These are phyloP conservation scores for Blastocystis sp. DNA, from an alignment of 352 stramenopile genomes.

Conservation along the genomic window DNA sequence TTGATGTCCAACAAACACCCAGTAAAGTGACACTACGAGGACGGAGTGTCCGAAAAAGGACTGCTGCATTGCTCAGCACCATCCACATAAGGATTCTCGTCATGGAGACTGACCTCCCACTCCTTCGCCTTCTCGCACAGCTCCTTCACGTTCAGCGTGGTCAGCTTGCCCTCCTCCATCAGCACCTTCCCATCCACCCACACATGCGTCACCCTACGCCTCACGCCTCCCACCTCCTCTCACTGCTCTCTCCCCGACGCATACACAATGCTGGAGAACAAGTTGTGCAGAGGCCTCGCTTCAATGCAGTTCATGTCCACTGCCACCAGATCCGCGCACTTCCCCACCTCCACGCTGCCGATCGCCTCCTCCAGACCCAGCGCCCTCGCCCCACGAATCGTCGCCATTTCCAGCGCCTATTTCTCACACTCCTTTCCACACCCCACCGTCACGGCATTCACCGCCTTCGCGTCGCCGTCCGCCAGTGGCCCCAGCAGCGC, in stretches of 20 bases:
- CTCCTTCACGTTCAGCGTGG: slow-evolving; percentile 79
- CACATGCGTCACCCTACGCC: slow-evolving; percentile 81
- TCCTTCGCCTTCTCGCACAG: slow-evolving; percentile 70
- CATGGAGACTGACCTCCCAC: slow-evolving; percentile 59
- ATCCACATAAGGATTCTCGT: slow-evolving; percentile 40
- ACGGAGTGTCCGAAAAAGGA: slow-evolving; percentile 1
- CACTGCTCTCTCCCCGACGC: slow-evolving; percentile 78
- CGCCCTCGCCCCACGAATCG: slow-evolving; percentile 82
- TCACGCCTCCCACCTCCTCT: slow-evolving; percentile 6
- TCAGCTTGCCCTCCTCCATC: slow-evolving; percentile 77
- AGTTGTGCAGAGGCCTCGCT: slow-evolving; percentile 83
- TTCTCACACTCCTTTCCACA: not conserved
- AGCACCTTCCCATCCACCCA: slow-evolving; percentile 83
- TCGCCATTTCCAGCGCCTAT: slow-evolving; percentile 82
- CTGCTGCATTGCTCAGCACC: not conserved
- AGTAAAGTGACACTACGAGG: no score
- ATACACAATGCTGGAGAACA: slow-evolving; percentile 83
- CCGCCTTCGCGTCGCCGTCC: slow-evolving; percentile 75
- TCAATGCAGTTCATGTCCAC: slow-evolving; percentile 80
- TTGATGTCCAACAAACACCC: no score
- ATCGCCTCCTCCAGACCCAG: slow-evolving; percentile 79
- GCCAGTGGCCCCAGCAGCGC: slow-evolving; percentile 81
- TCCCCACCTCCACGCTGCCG: slow-evolving; percentile 82
- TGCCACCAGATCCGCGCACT: slow-evolving; percentile 80
- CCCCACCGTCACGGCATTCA: slow-evolving; percentile 48